Base-by-base conservation (phyloP, 192 early-diverging fungal species). In the Bifiguratus adelaidae region DNA sequence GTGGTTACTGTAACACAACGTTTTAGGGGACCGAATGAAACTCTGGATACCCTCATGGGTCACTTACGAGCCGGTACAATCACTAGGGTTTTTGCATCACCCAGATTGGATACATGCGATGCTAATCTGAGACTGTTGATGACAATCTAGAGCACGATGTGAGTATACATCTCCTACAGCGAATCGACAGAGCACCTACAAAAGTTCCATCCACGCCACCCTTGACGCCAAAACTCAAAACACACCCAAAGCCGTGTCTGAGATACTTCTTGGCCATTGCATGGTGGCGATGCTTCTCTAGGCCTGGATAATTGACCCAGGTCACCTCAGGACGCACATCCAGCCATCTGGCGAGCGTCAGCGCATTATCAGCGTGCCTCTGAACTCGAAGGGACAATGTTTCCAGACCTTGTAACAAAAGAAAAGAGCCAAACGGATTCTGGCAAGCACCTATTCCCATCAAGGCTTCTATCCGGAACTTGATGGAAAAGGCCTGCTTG, bases 31-130 rank as follows among this genome's bases (percentile, higher is more conserved):
- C n/a, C n/a, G n/a, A n/a, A n/a, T n/a, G n/a, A n/a, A n/a, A n/a
- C n/a, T n/a, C n/a, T n/a, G n/a, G n/a, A n/a, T n/a, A n/a, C n/a
- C n/a, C n/a, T n/a, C n/a, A n/a, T n/a, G n/a, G n/a, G n/a, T n/a
- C n/a, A n/a, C n/a, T n/a, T n/a, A n/a, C n/a, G n/a, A n/a, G 84
- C 68, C 7, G 92, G 86, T 44, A 88, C 83, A 50, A 92, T 89
- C n/a, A 86, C 85, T 20, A 96, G 70, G 5, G 90, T 93, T 56
- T 86, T 78, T 5, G 86, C 77, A 64, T 96, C 92, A 42, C 92
- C 92, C 11, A 96, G 86, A 47, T 96, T 96, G 33, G 91, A 90
- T 16, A 96, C 59, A 58, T 93, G 86, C n/a, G 84, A 88, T 2
- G 82, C 75, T 20, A 96, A 75, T 57, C 90, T 72, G 30, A 93